phyloP scores from a whole-genome alignment of 1,284 basidiomycete species.

The Pseudozyma sp. region DNA sequence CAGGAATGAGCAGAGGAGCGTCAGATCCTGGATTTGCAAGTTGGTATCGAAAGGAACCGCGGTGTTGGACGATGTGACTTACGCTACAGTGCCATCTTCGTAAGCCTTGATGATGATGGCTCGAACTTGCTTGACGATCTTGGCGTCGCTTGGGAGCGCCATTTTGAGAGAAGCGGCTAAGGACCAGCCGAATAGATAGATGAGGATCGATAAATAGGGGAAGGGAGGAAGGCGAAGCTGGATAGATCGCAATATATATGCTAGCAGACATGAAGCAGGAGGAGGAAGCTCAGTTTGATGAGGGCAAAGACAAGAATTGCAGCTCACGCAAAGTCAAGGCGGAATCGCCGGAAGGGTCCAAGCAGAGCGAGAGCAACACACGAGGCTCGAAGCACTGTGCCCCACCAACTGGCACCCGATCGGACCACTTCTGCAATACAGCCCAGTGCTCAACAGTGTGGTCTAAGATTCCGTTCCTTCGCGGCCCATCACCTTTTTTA shows the following conservation, averaged over 20 bases:
- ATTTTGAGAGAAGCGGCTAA: slow-evolving; percentile 1
- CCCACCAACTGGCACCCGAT: background rate
- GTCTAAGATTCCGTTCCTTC: background rate
- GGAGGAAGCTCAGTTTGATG: background rate
- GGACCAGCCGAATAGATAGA: background rate
- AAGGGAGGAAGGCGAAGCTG: too few species aligned
- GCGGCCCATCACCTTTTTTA: too few species aligned
- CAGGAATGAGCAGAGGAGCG: background rate
- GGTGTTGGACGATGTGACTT: slow-evolving; percentile 3
- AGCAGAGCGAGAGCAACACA: slow-evolving; percentile 14
- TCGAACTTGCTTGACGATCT: slow-evolving; percentile 23
- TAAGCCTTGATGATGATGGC: slow-evolving; percentile 23
- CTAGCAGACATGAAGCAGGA: background rate
- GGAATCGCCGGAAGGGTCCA: slow-evolving; percentile 31
- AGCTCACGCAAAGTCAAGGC: background rate
- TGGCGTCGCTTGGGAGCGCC: slow-evolving; percentile 23
- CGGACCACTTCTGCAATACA: background rate
- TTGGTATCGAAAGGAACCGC: background rate
- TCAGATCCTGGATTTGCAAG: background rate
- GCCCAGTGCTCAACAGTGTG: background rate
- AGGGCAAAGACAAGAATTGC: background rate
- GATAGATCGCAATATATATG: background rate
- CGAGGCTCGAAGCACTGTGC: background rate
- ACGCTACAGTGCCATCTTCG: slow-evolving; percentile 17
- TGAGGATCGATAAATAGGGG: slow-evolving; percentile 1